Conservation (phyloP, 371 early-diverging fungal genomes). For the Rhizopus microsporus region DNA sequence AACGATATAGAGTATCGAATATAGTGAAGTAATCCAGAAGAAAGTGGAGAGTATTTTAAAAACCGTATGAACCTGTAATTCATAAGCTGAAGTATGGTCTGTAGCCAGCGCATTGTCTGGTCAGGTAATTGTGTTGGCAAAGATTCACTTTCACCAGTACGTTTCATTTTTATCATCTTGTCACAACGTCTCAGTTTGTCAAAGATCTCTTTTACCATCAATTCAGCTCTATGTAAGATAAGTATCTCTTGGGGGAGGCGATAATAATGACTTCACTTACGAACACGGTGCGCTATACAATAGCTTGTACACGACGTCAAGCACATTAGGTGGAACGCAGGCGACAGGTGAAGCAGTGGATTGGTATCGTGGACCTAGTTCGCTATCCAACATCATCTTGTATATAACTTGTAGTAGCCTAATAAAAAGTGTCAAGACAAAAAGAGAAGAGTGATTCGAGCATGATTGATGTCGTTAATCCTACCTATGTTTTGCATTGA, state of each 20-base stretch:
- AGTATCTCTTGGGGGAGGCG: neutral
- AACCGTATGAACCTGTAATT: constrained; percentile 66
- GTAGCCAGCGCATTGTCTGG: constrained; percentile 70
- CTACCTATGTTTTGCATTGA: constrained; percentile 62
- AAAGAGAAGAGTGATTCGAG: neutral
- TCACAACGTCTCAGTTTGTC: constrained; percentile 76
- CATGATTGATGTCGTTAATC: constrained; percentile 27
- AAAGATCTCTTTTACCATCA: constrained; percentile 75
- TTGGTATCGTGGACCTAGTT: constrained; percentile 66
- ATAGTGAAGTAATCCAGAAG: constrained; percentile 62
- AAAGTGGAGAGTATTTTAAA: constrained; percentile 50
- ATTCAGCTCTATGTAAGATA: constrained; percentile 50
- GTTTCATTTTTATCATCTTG: constrained; percentile 51
- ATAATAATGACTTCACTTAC: constrained; percentile 36
- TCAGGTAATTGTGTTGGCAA: constrained; percentile 39
- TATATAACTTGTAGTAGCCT: constrained; percentile 71
- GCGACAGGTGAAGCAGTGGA: constrained; percentile 41
- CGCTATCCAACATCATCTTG: constrained; percentile 81
- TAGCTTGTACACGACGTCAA: constrained; percentile 78
- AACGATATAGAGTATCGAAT: constrained; percentile 63
- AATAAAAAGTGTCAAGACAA: constrained; percentile 6
- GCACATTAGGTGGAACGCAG: constrained; percentile 76
- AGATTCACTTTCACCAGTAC: constrained; percentile 18
- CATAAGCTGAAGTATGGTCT: constrained; percentile 76
- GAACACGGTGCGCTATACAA: constrained; percentile 80